Evolutionary conservation across 768 basidiomycete genomes (phyloP).

Genomic region (Butyriboletus loyo): DNA sequence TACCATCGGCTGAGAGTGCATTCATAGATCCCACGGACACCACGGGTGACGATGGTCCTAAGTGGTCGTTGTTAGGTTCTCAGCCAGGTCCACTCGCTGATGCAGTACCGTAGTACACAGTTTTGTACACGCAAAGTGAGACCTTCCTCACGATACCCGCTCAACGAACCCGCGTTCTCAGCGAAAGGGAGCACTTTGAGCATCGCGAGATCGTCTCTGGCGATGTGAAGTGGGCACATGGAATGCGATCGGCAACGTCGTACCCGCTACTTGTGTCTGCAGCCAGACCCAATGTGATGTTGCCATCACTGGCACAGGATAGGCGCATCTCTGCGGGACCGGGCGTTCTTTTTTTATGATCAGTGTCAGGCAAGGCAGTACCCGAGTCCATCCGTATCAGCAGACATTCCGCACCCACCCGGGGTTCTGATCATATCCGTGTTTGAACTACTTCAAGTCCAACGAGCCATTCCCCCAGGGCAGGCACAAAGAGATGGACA

Average conservation of each 20-base stretch:
- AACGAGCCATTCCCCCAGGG: background rate
- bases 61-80: too few species aligned
- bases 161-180: background rate
- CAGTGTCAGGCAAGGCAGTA: background rate
- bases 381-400: background rate
- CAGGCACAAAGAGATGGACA: too few species aligned
- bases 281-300: background rate
- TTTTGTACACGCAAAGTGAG: background rate
- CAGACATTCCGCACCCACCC: background rate
- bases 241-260: background rate
- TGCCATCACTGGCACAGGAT: background rate
- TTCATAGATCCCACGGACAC: background rate
- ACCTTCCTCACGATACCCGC: background rate
- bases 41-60: background rate
- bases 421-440: background rate
- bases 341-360: background rate
- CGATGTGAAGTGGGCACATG: background rate
- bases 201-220: background rate
- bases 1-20: background rate
- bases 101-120: background rate
- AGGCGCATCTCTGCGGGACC: too few species aligned
- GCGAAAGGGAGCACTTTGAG: background rate
- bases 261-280: background rate
- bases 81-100: too few species aligned
- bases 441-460: background rate